A percentile compares a stretch with the other conserved stretches of the same genome.
Evolutionary conservation across 1,284 basidiomycete species (phyloP).

Genomic region (Sphagnurus paluster): DNA sequence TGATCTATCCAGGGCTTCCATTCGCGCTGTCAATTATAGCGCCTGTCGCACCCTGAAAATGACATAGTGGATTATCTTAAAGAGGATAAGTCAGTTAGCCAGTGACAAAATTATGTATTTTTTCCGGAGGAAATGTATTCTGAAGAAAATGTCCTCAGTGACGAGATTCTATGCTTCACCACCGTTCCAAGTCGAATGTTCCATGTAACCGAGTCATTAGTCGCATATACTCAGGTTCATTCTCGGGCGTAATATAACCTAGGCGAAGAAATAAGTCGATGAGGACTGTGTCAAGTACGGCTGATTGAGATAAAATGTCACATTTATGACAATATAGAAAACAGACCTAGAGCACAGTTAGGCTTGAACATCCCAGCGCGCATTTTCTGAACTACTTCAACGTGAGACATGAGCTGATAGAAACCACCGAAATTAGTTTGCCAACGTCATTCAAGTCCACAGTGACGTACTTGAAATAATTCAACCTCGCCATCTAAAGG

Average conservation of each 20-base stretch:
- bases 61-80: not conserved
- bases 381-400: conserved; percentile 56
- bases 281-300: conserved; percentile 51
- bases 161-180: conserved; percentile 43
- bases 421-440: not conserved
- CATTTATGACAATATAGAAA: too few species aligned
- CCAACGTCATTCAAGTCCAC: not conserved
- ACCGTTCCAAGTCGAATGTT: conserved; percentile 61
- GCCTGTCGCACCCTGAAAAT: not conserved
- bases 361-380: conserved; percentile 77
- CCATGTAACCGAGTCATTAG: conserved; percentile 75
- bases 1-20: not conserved
- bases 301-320: conserved; percentile 2
- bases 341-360: conserved; percentile 84
- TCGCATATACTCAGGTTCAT: conserved; percentile 73
- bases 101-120: not conserved
- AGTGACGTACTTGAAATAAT: conserved; percentile 68
- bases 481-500: conserved; percentile 94
- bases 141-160: too few species aligned
- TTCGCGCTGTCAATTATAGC: conserved; percentile 1
- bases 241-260: conserved; percentile 76
- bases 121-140: not conserved
- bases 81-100: not conserved
- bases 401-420: conserved; percentile 57
- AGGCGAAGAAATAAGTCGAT: conserved; percentile 84